Evolutionary conservation across 176 grass and related monocot genomes (phyloP).

Genomic region (Neostapfia colusana): DNA sequence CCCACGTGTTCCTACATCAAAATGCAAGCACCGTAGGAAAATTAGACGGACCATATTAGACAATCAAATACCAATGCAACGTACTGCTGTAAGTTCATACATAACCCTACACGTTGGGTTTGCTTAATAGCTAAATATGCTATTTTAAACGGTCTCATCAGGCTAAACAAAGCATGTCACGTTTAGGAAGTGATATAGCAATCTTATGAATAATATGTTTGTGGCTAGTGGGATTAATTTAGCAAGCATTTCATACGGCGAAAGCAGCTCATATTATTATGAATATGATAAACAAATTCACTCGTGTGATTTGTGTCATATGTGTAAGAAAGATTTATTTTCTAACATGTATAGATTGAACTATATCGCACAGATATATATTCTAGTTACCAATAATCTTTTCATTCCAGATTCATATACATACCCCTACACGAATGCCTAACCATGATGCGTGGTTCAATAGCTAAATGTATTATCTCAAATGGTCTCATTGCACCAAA

Average conservation of each 20-base stretch:
- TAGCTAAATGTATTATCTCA: no score
- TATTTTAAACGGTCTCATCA: no score
- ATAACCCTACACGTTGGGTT: no score
- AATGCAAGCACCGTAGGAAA: not conserved
- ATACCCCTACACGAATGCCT: no score
- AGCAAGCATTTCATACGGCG: not conserved
- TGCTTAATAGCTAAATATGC: not conserved
- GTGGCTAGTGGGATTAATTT: no score
- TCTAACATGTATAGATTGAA: not conserved
- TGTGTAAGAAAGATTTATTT: not conserved
- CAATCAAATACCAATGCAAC: not conserved
- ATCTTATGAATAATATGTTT: no score
- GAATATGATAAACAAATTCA: not conserved
- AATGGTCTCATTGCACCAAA: no score
- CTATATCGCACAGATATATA: not conserved
- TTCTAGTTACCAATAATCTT: not conserved
- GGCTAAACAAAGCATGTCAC: not conserved
- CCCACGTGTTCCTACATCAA: constrained; percentile 53
- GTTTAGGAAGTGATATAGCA: not conserved
- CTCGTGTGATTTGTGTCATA: not conserved
- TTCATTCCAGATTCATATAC: not conserved
- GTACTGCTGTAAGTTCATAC: not conserved
- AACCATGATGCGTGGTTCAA: no score
- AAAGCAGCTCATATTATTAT: not conserved
- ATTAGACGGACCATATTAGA: not conserved